Conservation (phyloP, 2,329 filamentous ascomycete species). For the Scorias spongiosa region DNA sequence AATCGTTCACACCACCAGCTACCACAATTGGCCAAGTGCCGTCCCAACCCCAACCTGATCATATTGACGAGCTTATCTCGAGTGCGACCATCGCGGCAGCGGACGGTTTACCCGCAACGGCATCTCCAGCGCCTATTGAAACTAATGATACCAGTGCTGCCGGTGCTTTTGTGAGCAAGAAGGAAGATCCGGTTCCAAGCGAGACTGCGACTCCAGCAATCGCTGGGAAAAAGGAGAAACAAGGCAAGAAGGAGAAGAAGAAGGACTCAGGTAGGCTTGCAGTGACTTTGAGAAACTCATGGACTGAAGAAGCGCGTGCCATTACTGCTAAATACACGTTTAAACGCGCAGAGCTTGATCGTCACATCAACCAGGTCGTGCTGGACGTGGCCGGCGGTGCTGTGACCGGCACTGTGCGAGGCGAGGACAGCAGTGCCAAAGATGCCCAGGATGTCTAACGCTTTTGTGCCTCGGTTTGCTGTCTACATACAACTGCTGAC, state of each 20-base stretch:
- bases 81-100: background rate
- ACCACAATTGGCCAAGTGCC: no score
- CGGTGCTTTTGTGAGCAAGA: background rate
- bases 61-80: background rate
- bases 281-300: constrained; percentile 70
- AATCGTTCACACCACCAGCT: constrained; percentile 5
- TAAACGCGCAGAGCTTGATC: constrained; percentile 20
- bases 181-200: background rate
- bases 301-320: constrained; percentile 83
- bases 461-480: no score
- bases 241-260: constrained; percentile 22
- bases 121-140: no score
- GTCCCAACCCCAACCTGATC: background rate
- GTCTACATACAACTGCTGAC: no score
- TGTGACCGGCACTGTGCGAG: constrained; percentile 3
- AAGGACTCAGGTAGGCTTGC: constrained; percentile 54
- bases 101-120: no score
- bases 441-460: background rate
- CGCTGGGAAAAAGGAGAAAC: constrained; percentile 3
- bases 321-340: constrained; percentile 60
- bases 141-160: background rate
- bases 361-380: constrained; percentile 2
- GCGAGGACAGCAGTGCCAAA: background rate
- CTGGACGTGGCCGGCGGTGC: constrained; percentile 3
- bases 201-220: background rate